Conservation (phyloP, 1,284 basidiomycete genomes). For the Moniliophthora roreri region DNA sequence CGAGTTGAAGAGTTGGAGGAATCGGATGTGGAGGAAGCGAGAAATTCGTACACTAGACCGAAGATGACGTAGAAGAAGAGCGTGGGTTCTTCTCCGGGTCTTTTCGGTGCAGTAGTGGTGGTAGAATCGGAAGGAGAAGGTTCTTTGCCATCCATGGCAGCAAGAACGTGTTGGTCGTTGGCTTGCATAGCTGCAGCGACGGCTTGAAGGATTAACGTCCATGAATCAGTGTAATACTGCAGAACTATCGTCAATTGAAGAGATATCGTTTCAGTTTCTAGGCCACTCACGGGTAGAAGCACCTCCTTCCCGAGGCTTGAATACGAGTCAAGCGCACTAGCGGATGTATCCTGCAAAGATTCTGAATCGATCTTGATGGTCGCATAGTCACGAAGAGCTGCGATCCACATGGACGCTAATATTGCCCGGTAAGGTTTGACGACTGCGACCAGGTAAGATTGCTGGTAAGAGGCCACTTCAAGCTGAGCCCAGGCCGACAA, state of each 20-base stretch:
- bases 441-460: constrained; percentile 80
- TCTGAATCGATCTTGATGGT: constrained; percentile 89
- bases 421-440: constrained; percentile 79
- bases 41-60: constrained; percentile 89
- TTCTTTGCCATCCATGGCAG: constrained; percentile 82
- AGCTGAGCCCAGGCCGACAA: constrained; percentile 96
- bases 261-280: constrained; percentile 7
- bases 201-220: constrained; percentile 86
- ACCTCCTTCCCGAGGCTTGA: constrained; percentile 90
- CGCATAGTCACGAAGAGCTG: constrained; percentile 89
- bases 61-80: constrained; percentile 89
- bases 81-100: constrained; percentile 68
- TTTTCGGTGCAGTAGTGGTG: constrained; percentile 23
- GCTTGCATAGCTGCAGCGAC: constrained; percentile 79
- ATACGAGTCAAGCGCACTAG: constrained; percentile 78
- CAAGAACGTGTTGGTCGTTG: constrained; percentile 67
- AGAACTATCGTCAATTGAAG: constrained; percentile 9
- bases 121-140: constrained; percentile 26
- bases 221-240: constrained; percentile 86
- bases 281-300: constrained; percentile 72
- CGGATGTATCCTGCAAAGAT: constrained; percentile 67
- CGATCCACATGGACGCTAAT: constrained; percentile 87
- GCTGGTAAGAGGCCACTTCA: constrained; percentile 75
- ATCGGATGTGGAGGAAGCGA: constrained; percentile 69
- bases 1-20: constrained; percentile 40